Base-by-base conservation (phyloP, 2,329 filamentous ascomycete genomes). In the Colletotrichum chlorophyti region DNA sequence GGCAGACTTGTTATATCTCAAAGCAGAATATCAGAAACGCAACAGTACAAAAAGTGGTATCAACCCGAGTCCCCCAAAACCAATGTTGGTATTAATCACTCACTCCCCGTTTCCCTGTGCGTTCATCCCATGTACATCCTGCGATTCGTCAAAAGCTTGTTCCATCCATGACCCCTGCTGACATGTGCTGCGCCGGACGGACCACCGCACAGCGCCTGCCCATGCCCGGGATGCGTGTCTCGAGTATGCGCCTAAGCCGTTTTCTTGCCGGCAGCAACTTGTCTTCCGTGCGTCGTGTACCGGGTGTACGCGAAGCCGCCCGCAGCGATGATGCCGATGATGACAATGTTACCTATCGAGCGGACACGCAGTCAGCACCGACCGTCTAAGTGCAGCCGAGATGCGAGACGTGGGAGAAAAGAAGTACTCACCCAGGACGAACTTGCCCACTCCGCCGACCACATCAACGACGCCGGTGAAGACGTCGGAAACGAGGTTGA, bases 361-460 rank as follows among this genome's bases (percentile, higher is more conserved):
- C 31, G 32, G 12, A 7, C 8, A 8, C 10, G 21, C 29, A 15
- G 23, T 43, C 14, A 53, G 31, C 31, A 10, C 1, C 11, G 4
- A 10, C 5, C 6, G n/a, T n/a, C n/a, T n/a, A n/a, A n/a, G 23
- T 6, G 14, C 5, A 38, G 2, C 7, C n/a, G 5, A 11, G 17
- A 9, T 14, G 5, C 12, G 14, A 17, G 24, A 14, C 7, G 10
- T 1, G 6, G 21, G 12, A 32, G 17, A n/a, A 8, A 3, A 1
- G 19, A 3, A 8, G 15, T 12, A 68, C 73, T 61, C 65, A 77
- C 75, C 68, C 6, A 72, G 54, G 32, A 78, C 48, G 58, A 78
- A 77, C 51, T 74, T 76, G 59, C 72, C 70, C 24, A 76, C 64
- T 17, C 76, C 75, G 8, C 73, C 72, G 4, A 72, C 67, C 14